Percentiles rank a stretch among this genome's conserved stretches.
Conservation (phyloP, 2,329 filamentous ascomycete species). For the Endothia cerciana region DNA sequence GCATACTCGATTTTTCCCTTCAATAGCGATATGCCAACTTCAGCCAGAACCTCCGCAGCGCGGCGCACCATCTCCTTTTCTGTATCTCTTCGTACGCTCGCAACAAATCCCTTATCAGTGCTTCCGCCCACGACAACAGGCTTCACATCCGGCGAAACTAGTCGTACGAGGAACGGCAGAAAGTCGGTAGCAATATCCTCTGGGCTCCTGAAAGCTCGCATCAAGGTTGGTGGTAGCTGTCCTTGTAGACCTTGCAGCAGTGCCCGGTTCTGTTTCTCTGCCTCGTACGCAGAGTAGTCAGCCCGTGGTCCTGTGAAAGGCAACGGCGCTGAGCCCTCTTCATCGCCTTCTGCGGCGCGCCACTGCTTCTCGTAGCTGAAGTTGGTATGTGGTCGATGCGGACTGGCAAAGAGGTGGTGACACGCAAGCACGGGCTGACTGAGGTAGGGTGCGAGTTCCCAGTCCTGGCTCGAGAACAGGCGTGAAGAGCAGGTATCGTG, state of each 20-base stretch:
- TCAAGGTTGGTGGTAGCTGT: slow-evolving; percentile 71
- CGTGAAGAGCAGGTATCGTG: slow-evolving; percentile 81
- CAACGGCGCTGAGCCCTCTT: slow-evolving; percentile 56
- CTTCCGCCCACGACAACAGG: slow-evolving; percentile 78
- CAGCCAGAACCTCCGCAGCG: slow-evolving; percentile 81
- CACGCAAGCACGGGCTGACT: slow-evolving; percentile 86
- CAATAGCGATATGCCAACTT: slow-evolving; percentile 80
- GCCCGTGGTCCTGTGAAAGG: slow-evolving; percentile 84
- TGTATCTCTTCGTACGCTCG: slow-evolving; percentile 83
- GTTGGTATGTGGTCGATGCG: slow-evolving; percentile 53
- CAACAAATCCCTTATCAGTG: slow-evolving; percentile 59
- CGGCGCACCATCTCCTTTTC: slow-evolving; percentile 82
- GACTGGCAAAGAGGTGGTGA: slow-evolving; percentile 85
- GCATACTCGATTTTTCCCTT: slow-evolving; percentile 72
- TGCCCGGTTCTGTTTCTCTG: slow-evolving; percentile 76
- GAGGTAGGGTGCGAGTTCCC: slow-evolving; percentile 88
- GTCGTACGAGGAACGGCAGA: slow-evolving; percentile 79
- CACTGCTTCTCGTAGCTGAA: slow-evolving; percentile 49
- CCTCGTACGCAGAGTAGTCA: slow-evolving; percentile 80
- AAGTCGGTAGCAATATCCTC: slow-evolving; percentile 81
- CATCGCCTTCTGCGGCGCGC: slow-evolving; percentile 48
- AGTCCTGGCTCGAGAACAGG: slow-evolving; percentile 84
- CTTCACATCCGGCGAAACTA: slow-evolving; percentile 88
- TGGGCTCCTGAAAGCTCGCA: slow-evolving; percentile 77
- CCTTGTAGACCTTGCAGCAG: slow-evolving; percentile 75